Percentiles rank a stretch among this genome's conserved stretches.
Conservation (phyloP, 768 basidiomycete species). For the Lepiota brunneoincarnata region DNA sequence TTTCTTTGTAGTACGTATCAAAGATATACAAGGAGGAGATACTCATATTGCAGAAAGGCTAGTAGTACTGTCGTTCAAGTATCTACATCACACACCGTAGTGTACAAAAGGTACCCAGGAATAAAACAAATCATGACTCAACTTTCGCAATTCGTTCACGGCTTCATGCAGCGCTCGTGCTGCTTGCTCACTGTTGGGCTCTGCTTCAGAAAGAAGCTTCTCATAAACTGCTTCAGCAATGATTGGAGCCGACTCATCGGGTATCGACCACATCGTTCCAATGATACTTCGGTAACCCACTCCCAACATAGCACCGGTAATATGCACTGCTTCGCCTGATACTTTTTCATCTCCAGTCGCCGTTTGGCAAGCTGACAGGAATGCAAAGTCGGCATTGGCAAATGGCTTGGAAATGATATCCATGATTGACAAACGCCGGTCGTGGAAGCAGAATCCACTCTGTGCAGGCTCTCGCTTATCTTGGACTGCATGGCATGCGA, state of each 20-base stretch:
- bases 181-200: too few relatives aligned
- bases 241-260: constrained; percentile 27
- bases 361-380: constrained; percentile 41
- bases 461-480: constrained; percentile 12
- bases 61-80: too few relatives aligned
- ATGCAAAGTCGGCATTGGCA: constrained; percentile 25
- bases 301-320: constrained; percentile 35
- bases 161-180: too few relatives aligned
- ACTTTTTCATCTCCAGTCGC: constrained; percentile 22
- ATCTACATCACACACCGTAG: too few relatives aligned
- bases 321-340: constrained; percentile 25
- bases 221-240: constrained; percentile 29
- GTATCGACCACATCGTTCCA: constrained; percentile 39
- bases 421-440: constrained; percentile 12
- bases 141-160: too few relatives aligned
- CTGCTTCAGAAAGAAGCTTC: background rate
- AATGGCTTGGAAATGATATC: constrained; percentile 17
- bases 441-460: constrained; percentile 1
- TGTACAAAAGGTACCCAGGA: too few relatives aligned
- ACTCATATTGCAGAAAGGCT: too few relatives aligned
- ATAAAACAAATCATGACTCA: too few relatives aligned
- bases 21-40: too few relatives aligned
- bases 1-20: too few relatives aligned
- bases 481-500: constrained; percentile 36
- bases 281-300: constrained; percentile 24